Percentiles rank a stretch among this genome's conserved stretches.
phyloP scores from a whole-genome alignment of 108 stramenopile species.

The Skeletonema menzelii region DNA sequence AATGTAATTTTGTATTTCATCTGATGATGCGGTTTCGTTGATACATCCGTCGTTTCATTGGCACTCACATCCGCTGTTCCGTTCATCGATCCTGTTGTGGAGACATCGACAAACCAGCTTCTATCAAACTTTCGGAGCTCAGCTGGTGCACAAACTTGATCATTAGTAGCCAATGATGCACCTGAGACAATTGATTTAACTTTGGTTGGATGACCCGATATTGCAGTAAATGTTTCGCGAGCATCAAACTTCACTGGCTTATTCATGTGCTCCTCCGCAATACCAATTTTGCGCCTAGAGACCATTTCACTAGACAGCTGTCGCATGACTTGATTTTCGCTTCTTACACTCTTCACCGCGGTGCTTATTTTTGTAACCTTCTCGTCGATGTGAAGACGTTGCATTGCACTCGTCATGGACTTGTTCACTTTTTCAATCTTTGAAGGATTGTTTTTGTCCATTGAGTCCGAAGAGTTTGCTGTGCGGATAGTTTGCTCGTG shows the following conservation, averaged over 20 bases:
- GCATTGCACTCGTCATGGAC: conserved; percentile 15
- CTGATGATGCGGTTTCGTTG: background rate
- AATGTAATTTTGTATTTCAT: conserved; percentile 20
- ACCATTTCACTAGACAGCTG: conserved; percentile 14
- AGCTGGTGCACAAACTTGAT: conserved; percentile 3
- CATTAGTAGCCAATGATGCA: conserved; percentile 7
- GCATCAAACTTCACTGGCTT: conserved; percentile 44
- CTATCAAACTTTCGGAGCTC: conserved; percentile 14
- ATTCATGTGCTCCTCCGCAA: conserved; percentile 9
- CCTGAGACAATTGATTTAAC: conserved; percentile 29
- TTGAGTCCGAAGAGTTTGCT: background rate
- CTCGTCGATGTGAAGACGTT: conserved; percentile 40
- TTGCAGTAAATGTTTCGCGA: conserved; percentile 34
- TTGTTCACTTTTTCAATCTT: conserved; percentile 23
- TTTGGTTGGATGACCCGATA: conserved; percentile 27
- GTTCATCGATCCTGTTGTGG: background rate
- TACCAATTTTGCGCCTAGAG: conserved; percentile 12
- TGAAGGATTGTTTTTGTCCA: background rate
- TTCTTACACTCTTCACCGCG: conserved; percentile 26
- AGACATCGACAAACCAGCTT: conserved; percentile 23
- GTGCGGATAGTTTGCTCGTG: conserved; percentile 15
- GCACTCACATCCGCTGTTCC: background rate
- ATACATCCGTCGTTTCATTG: background rate
- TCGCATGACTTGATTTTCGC: conserved; percentile 21
- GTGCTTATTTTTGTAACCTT: conserved; percentile 29